Conservation (phyloP, 768 basidiomycete genomes). For the Tremella fuciformis region DNA sequence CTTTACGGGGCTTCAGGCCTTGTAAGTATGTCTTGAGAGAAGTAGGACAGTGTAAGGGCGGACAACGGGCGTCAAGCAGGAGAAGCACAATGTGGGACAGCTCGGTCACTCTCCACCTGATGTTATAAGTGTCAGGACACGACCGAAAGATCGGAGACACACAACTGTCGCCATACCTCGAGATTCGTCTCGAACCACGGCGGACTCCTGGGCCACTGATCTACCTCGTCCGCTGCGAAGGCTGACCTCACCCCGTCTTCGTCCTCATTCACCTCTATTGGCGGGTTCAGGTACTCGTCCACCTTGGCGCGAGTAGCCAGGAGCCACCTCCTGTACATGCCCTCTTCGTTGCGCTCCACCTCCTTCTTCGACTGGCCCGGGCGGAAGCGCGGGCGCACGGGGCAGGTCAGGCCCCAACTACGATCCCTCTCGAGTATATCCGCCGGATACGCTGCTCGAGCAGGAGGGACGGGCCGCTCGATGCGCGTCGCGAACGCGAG, state of each 20-base stretch:
- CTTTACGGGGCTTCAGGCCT: constrained; percentile 60
- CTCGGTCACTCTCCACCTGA: constrained; percentile 87
- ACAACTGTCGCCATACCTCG: constrained; percentile 94
- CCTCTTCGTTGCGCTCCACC: constrained; percentile 87
- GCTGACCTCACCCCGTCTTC: constrained; percentile 69
- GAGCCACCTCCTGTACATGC: constrained; percentile 75
- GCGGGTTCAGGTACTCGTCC: constrained; percentile 53
- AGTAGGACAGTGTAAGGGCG: constrained; percentile 84
- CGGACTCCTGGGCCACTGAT: constrained; percentile 57
- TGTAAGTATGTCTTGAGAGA: constrained; percentile 80
- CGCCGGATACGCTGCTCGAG: constrained; percentile 26
- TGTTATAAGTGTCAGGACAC: neutral
- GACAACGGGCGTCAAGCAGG: constrained; percentile 95
- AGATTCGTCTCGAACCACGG: constrained; percentile 96
- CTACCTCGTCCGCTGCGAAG: constrained; percentile 10
- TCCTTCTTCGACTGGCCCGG: constrained; percentile 83
- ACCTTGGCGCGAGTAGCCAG: constrained; percentile 62
- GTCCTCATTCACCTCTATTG: constrained; percentile 19
- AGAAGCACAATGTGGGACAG: constrained; percentile 91
- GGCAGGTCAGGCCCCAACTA: constrained; percentile 55
- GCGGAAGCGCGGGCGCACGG: constrained; percentile 78
- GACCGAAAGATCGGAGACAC: constrained; percentile 13
- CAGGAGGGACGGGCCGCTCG: constrained; percentile 34
- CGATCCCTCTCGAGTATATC: constrained; percentile 27
- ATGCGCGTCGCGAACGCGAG: constrained; percentile 37